Base-by-base conservation (phyloP, 352 stramenopile genomes). In the Pythium apleroticum region DNA sequence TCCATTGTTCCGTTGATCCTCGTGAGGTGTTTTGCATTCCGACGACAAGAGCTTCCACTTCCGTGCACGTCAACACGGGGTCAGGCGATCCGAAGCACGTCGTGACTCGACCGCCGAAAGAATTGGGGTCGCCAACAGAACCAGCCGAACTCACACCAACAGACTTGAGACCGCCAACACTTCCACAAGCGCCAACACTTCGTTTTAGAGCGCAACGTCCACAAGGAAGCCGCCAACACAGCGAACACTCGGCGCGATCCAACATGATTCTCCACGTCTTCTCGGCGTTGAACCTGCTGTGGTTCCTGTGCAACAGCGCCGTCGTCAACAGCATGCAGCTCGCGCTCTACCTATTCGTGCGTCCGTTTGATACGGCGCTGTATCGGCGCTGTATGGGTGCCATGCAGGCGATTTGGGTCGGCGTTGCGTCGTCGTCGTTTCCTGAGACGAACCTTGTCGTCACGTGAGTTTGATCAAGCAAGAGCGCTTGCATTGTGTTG, bases 351-450 rank as follows among this genome's bases (percentile, higher is more conserved):
- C 73, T 93, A 55, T 83, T 93, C 35, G 76, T 97, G 45, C 78
- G 88, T 7, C 87, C 89, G 41, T 94, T 97, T 68, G 91, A 92
- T 59, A 77, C 80, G 52, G 54, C 76, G 43, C 76, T 93, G 46
- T 97, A 97, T 69, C 77, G 92, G 9, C 78, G 70, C 3, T 62
- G 87, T 41, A 95, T 95, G 84, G 79, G 72, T 41, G 75, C 76
- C 60, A 80, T 78, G 28, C 82, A 88, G 78, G 64, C 85, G 35
- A 77, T 90, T 17, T 97, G 92, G 82, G 75, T 98, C 3, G 90
- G 97, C 53, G 86, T 95, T 8, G 80, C 93, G 24, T 86, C 88
- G 14, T 80, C 91, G 3, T 85, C 91, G 50, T 88, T 97, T 57
- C 93, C 93, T 0, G 75, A 87, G 60, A 93, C 82, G 28, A 84